These are phyloP conservation scores for Rhizophagus sp. DNA, from an alignment of 192 early-diverging fungal genomes.

Conservation along the genomic window DNA sequence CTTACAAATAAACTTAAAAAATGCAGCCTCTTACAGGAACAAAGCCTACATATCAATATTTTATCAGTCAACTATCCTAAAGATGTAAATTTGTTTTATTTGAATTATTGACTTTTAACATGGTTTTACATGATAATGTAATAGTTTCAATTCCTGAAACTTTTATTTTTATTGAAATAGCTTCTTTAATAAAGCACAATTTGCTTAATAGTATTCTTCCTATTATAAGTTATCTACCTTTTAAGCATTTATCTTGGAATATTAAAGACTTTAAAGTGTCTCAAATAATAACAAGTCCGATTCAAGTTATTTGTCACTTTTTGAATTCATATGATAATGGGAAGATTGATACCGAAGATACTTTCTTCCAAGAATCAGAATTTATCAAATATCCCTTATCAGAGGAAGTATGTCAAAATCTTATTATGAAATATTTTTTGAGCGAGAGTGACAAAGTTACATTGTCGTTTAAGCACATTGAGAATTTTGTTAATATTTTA, in stretches of 20 bases:
- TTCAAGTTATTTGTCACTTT: constrained; percentile 16
- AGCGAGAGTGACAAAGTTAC: no score
- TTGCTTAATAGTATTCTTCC: neutral
- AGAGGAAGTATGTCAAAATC: neutral
- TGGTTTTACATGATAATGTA: neutral
- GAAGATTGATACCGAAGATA: neutral
- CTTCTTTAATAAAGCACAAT: constrained; percentile 8
- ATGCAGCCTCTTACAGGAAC: neutral
- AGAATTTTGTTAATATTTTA: constrained; percentile 11
- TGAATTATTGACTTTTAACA: constrained; percentile 18
- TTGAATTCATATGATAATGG: constrained; percentile 9
- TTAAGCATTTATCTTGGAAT: constrained; percentile 26
- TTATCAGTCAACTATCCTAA: no score
- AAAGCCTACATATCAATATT: no score
- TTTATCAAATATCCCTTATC: neutral
- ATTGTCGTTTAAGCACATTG: neutral
- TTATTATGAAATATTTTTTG: neutral
- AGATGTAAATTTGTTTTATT: no score
- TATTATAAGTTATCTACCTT: neutral
- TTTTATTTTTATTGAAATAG: constrained; percentile 21
- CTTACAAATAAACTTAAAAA: constrained; percentile 10
- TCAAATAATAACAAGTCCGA: constrained; percentile 3
- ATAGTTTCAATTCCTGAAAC: neutral
- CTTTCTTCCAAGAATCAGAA: neutral
- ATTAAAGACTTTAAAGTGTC: constrained; percentile 10